Evolutionary conservation across 2,329 filamentous ascomycete species (phyloP), one percentile per base, ranked within the genome.

Genomic region (Trichoderma sp.): DNA sequence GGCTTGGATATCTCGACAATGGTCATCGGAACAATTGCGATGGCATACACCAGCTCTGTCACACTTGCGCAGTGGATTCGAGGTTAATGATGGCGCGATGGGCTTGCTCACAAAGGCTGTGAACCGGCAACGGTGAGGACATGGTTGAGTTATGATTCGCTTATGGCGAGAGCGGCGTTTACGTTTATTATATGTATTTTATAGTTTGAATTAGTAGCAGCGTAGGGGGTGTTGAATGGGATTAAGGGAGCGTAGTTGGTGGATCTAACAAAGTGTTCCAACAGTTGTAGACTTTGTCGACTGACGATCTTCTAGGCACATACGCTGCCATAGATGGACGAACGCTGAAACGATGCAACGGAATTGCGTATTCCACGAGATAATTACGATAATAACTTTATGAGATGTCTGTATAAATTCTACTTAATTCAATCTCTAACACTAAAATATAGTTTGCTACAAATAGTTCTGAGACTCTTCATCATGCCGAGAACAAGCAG

Each of bases 41-140:
- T 93, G 90, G 81, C 90, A 0, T 93, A 91, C 75, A 92, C 91
- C 0, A 92, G 90, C 0, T 76, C 81, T 16, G 85, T 93, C 58
- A 92, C 90, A 4, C 74, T 78, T 10, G 74, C 73, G 47, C 78
- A 81, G 70, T 81, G 80, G 80, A 72, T 79, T 68, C 71, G 75
- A 3, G 68, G 56, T 6, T 35, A 10, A 53, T 40, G 43, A 33
- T 35, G 8, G 3, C 21, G 0, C 35, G 11, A 13, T 58, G 24
- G 33, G 58, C 27, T 49, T 33, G 47, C 55, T 21, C 24, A 31
- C n/a, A 55, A 55, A 59, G 4, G 27, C 27, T 60, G 43, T 19
- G 59, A 52, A 27, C 35, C 35, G 49, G 52, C 63, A 57, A 66
- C 35, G 53, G 53, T 24, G 19, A 53, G 27, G n/a, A 59, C 16